Evolutionary conservation across 2,329 filamentous ascomycete genomes (phyloP).

Genomic region (Epicoccum sorghinum): DNA sequence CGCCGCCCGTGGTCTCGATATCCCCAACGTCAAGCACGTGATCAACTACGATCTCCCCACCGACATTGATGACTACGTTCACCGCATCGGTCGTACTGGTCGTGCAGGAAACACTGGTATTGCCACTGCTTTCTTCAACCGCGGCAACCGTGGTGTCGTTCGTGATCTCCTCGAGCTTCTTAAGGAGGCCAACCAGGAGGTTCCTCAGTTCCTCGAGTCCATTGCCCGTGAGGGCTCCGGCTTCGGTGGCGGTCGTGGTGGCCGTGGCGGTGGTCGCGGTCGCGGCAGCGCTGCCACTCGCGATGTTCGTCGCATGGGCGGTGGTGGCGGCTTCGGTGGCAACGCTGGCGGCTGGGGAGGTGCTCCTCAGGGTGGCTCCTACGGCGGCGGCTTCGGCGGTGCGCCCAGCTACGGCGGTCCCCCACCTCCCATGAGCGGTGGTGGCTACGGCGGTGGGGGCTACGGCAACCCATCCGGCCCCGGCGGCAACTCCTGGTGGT

Average conservation of each 20-base stretch:
- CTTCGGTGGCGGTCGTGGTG: slow-evolving; percentile 73
- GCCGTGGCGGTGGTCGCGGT: slow-evolving; percentile 72
- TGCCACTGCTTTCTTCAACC: slow-evolving; percentile 99
- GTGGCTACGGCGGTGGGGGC: slow-evolving; percentile 56
- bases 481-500: slow-evolving; percentile 73
- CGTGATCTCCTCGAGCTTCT: slow-evolving; percentile 95
- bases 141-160: slow-evolving; percentile 96
- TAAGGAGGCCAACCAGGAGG: slow-evolving; percentile 98
- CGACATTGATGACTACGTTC: slow-evolving; percentile 98
- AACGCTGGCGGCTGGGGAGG: slow-evolving; percentile 53
- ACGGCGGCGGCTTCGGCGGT: slow-evolving; percentile 50
- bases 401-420: slow-evolving; percentile 67
- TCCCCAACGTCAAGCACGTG: slow-evolving; percentile 94
- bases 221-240: slow-evolving; percentile 91
- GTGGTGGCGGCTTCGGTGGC: slow-evolving; percentile 63
- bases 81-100: slow-evolving; percentile 99
- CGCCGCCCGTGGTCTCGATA: slow-evolving; percentile 70
- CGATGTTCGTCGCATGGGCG: slow-evolving; percentile 75
- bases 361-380: slow-evolving; percentile 35
- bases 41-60: slow-evolving; percentile 99
- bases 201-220: slow-evolving; percentile 92
- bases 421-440: slow-evolving; percentile 53
- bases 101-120: slow-evolving; percentile 99
- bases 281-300: slow-evolving; percentile 75
- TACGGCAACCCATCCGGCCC: slow-evolving; percentile 73